Evolutionary conservation across 352 stramenopile genomes (phyloP), one percentile per base, ranked within the genome.

Genomic region (Pythium utonaiense): DNA sequence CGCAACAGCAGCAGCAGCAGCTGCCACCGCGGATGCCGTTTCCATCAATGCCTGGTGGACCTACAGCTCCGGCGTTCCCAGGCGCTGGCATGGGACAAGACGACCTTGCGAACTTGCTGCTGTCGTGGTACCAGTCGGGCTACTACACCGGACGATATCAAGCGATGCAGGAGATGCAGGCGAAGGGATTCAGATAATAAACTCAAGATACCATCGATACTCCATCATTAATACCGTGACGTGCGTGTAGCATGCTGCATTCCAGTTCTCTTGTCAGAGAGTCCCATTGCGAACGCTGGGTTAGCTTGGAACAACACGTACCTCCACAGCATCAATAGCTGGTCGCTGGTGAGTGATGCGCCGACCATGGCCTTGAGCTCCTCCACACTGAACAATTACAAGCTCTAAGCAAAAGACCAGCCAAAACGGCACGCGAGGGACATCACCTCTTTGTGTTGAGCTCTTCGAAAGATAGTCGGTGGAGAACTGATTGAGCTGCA

Each of bases 111-210:
- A 91, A 88, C 33, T 38, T 92, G 49, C 69, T 92, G 8, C 67
- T 94, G 52, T 73, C 85, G n/a, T 94, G 85, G 83, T 94, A 92
- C 69, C 83, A 92, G 56, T 91, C 80, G 17, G 85, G 82, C 50
- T 94, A 92, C 63, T 90, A 89, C 55, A 91, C 82, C 1, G 83
- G 83, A 6, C 74, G 83, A 42, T 92, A 85, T 60, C 79, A 91
- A 70, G 80, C 80, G 4, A 83, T 88, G 49, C 82, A 90, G 57
- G 82, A 92, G 60, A 90, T 89, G 77, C 54, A 52, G n/a, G 31
- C 36, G 19, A 60, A 56, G 19, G 28, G 19, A 4, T 47, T 16
- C 6, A 60, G 62, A 61, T 59, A 64, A 58, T 36, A 45, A 60
- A n/a, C 5, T 52, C 27, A 59, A 1, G 21, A 24, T n/a, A 5